Conservation (phyloP, 2,329 filamentous ascomycete species). For the Sordariomycetes sp. region DNA sequence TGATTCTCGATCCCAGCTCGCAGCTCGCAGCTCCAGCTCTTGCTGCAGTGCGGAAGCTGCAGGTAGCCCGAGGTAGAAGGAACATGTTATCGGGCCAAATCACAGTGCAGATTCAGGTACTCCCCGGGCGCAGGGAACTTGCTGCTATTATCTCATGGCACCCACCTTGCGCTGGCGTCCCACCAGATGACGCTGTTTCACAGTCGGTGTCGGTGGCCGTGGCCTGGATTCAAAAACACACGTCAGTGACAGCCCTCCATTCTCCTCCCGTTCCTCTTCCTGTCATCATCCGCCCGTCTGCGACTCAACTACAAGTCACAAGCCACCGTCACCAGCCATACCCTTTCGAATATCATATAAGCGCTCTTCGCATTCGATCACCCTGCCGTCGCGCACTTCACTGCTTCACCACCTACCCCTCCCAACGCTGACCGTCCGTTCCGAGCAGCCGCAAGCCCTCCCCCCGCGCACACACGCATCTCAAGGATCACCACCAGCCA, state of each 20-base stretch:
- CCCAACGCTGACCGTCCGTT: neutral
- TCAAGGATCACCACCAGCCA: conserved; percentile 15
- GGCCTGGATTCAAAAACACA: conserved; percentile 1
- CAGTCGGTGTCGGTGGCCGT: too few relatives aligned
- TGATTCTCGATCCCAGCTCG: neutral
- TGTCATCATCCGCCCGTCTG: conserved; percentile 1
- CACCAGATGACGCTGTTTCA: conserved; percentile 7
- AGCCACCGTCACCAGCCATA: too few relatives aligned
- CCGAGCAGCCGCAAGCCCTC: conserved; percentile 3
- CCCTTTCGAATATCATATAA: too few relatives aligned
- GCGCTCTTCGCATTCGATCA: neutral
- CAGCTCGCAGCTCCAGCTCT: neutral
- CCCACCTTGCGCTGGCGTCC: too few relatives aligned
- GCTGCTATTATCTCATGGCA: too few relatives aligned
- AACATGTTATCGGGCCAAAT: too few relatives aligned
- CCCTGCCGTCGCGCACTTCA: neutral
- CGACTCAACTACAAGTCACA: too few relatives aligned
- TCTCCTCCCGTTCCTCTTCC: neutral
- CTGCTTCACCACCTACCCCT: neutral
- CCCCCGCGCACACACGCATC: neutral
- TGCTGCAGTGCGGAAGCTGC: neutral
- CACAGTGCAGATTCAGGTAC: too few relatives aligned
- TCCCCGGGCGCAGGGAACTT: too few relatives aligned
- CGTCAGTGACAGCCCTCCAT: conserved; percentile 3
- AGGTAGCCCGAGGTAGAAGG: neutral